phyloP scores from a whole-genome alignment of 23 red algal species.

The Chondrus crispus region DNA sequence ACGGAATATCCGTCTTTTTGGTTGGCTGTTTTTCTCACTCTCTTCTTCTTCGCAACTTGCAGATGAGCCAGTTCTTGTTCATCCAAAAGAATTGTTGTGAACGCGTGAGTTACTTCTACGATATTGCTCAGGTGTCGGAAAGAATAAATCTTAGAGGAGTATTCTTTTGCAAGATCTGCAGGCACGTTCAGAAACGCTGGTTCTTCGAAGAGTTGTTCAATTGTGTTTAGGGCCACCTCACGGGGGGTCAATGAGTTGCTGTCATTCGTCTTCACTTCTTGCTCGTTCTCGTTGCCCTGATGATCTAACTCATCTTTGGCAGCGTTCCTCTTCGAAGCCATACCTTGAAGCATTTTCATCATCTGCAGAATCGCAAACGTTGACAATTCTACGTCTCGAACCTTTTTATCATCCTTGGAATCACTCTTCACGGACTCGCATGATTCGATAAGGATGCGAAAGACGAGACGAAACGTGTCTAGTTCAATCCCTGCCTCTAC shows the following conservation, averaged over 20 bases:
- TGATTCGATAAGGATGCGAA: slow-evolving; percentile 40
- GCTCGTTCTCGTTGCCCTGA: background rate
- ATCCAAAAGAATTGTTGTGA: slow-evolving; percentile 52
- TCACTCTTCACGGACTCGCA: slow-evolving; percentile 13
- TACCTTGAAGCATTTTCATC: slow-evolving; percentile 62
- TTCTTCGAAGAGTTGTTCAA: slow-evolving; percentile 41
- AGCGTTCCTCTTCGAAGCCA: too few species aligned
- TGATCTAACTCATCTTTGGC: background rate
- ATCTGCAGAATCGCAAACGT: slow-evolving; percentile 47
- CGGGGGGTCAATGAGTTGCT: slow-evolving; percentile 8
- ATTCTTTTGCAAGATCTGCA: slow-evolving; percentile 49
- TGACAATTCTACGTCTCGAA: slow-evolving; percentile 6
- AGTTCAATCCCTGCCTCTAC: slow-evolving; percentile 41
- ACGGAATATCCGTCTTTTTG: background rate
- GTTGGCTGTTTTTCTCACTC: background rate
- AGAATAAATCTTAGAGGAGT: slow-evolving; percentile 36
- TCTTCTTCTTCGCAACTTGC: slow-evolving; percentile 17
- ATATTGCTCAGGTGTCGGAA: slow-evolving; percentile 50
- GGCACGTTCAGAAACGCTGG: slow-evolving; percentile 51
- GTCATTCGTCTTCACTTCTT: slow-evolving; percentile 2
- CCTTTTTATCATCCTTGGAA: background rate
- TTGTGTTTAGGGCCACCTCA: slow-evolving; percentile 53
- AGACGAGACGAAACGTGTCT: slow-evolving; percentile 42
- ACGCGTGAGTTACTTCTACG: slow-evolving; percentile 39
- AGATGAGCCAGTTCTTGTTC: slow-evolving; percentile 39